Percentiles rank a stretch among this genome's conserved stretches.
These are phyloP conservation scores for Xylaria polymorpha DNA, from an alignment of 2,329 filamentous ascomycete genomes.

Conservation along the genomic window DNA sequence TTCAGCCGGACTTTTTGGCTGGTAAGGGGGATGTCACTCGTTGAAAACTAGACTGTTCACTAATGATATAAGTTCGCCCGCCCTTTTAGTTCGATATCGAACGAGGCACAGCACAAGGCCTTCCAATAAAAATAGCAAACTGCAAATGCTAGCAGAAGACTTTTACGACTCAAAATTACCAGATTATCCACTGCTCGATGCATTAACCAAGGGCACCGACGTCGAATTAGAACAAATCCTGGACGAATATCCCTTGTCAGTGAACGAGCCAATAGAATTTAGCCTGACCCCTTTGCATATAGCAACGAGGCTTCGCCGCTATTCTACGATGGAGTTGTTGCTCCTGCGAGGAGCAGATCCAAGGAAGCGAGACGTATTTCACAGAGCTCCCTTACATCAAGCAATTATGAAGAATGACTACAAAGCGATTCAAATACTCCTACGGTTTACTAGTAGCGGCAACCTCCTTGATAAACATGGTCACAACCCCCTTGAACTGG, in stretches of 20 bases:
- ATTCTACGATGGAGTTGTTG: constrained; percentile 11
- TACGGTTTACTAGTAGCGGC: neutral
- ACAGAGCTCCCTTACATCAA: neutral
- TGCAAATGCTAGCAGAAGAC: neutral
- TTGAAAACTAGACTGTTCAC: neutral
- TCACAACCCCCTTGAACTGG: neutral
- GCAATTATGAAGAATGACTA: neutral
- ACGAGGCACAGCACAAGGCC: neutral
- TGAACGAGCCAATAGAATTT: constrained; percentile 1
- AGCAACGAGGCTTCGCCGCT: neutral
- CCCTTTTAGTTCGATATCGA: neutral
- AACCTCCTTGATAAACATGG: neutral
- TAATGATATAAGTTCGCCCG: constrained; percentile 4
- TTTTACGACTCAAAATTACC: neutral
- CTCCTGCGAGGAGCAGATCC: constrained; percentile 10
- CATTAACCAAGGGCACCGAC: neutral
- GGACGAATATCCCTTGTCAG: neutral
- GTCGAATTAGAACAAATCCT: constrained; percentile 3
- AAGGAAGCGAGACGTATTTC: neutral
- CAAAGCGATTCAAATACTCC: constrained; percentile 12
- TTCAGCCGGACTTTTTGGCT: constrained; percentile 6
- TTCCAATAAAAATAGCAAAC: neutral
- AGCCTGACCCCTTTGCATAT: neutral
- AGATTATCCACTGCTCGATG: neutral
- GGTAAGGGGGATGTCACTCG: neutral